These are phyloP conservation scores for Podaxis sp. DNA, from an alignment of 768 basidiomycete genomes.

Conservation along the genomic window DNA sequence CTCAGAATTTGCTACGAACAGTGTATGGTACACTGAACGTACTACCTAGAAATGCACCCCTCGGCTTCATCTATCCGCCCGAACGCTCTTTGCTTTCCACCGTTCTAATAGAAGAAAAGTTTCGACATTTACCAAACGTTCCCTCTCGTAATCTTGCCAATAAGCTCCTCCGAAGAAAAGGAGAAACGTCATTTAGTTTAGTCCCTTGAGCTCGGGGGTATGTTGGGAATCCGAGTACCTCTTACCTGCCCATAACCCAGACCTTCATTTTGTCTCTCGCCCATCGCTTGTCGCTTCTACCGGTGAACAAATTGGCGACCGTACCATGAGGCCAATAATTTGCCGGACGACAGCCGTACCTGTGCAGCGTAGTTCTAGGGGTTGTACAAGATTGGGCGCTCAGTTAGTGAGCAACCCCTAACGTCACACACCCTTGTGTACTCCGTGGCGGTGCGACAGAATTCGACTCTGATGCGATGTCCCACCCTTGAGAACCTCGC, in stretches of 20 bases:
- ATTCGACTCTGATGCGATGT: background rate
- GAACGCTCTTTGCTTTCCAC: background rate
- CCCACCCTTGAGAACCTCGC: background rate
- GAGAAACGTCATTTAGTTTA: background rate
- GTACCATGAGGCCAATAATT: background rate
- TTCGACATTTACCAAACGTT: background rate
- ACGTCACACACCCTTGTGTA: background rate
- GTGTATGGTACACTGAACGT: constrained; percentile 70
- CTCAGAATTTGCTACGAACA: constrained; percentile 67
- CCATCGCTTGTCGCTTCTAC: background rate
- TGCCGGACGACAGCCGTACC: background rate
- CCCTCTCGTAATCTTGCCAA: background rate
- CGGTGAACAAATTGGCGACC: background rate
- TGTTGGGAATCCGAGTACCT: background rate
- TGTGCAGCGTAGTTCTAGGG: background rate
- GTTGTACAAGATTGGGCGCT: background rate
- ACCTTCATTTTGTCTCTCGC: background rate
- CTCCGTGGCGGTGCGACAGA: background rate
- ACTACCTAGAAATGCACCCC: constrained; percentile 25
- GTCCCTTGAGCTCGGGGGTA: background rate
- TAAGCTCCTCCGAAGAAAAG: background rate
- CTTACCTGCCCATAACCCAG: background rate
- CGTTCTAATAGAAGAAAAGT: background rate
- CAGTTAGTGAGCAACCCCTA: background rate
- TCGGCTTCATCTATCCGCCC: background rate